These are phyloP conservation scores for Monosporascus sp. DNA, from an alignment of 2,329 filamentous ascomycete species.

Conservation along the genomic window DNA sequence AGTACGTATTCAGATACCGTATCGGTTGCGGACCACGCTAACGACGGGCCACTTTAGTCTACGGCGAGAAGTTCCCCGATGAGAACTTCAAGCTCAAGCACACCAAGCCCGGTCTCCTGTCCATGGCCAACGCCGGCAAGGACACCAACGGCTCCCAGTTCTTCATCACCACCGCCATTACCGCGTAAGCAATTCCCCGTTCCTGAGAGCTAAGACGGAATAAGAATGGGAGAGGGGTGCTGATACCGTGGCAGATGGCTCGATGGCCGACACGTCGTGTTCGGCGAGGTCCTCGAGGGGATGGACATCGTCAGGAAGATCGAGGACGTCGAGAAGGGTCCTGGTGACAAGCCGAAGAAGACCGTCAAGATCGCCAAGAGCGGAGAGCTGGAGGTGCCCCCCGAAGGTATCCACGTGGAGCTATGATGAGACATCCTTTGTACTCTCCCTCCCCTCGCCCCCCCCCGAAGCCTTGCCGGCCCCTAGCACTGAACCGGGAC, in stretches of 20 bases:
- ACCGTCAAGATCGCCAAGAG: constrained; percentile 75
- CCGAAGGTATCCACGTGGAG: constrained; percentile 91
- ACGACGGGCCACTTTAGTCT: constrained; percentile 49
- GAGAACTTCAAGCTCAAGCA: constrained; percentile 97
- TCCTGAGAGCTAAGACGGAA: constrained; percentile 1
- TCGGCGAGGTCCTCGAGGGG: constrained; percentile 83
- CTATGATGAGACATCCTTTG: constrained; percentile 54
- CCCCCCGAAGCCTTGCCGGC: constrained; percentile 10
- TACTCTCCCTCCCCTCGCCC: constrained; percentile 20
- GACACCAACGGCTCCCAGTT: constrained; percentile 89
- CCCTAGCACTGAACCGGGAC: not conserved
- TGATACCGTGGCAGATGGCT: constrained; percentile 56
- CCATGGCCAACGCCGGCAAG: constrained; percentile 80
- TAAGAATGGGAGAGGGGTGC: constrained; percentile 7
- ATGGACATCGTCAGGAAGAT: constrained; percentile 77
- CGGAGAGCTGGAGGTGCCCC: constrained; percentile 75
- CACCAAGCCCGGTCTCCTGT: constrained; percentile 75
- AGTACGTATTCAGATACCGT: constrained; percentile 45
- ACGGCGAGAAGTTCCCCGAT: constrained; percentile 76
- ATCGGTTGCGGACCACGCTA: not conserved
- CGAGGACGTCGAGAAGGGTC: constrained; percentile 61
- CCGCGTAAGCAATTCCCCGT: constrained; percentile 49
- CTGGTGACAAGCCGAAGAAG: constrained; percentile 64
- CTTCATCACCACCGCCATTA: constrained; percentile 83
- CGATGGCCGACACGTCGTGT: constrained; percentile 79